Evolutionary conservation across 2,329 filamentous ascomycete genomes (phyloP).

Genomic region (Talaromyces pinophilus): DNA sequence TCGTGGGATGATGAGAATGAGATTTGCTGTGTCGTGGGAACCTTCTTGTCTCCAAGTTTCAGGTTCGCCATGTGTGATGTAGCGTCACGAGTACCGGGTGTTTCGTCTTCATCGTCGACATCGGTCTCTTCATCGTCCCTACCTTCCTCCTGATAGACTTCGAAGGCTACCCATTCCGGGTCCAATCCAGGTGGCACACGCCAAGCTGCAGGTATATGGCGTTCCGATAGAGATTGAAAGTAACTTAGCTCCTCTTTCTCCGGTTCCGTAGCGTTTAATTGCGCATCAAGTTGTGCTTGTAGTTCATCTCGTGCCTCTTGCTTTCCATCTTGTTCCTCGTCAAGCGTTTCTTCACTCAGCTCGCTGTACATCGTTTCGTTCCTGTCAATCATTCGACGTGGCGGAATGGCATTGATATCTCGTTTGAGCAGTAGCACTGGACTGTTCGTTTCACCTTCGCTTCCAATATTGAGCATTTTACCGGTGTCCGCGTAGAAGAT

Average conservation of each 20-base stretch:
- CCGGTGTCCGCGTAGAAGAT: conserved; percentile 93
- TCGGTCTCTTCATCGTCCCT: conserved; percentile 54
- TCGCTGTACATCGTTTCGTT: conserved; percentile 42
- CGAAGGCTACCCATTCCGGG: conserved; percentile 86
- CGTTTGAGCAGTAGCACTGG: conserved; percentile 74
- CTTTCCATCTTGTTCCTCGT: conserved; percentile 36
- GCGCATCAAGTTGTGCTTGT: conserved; percentile 42
- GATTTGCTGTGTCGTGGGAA: conserved; percentile 21
- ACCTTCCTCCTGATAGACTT: conserved; percentile 71
- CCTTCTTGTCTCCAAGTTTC: conserved; percentile 36
- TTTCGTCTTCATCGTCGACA: conserved; percentile 32
- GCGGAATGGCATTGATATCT: conserved; percentile 64
- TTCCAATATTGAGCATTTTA: conserved; percentile 80
- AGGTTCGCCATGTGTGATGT: conserved; percentile 53
- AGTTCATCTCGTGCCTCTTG: conserved; percentile 37
- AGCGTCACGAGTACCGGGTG: conserved; percentile 33
- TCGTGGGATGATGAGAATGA: conserved; percentile 32
- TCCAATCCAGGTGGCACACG: conserved; percentile 73
- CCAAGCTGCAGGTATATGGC: conserved; percentile 51
- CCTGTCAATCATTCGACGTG: conserved; percentile 59
- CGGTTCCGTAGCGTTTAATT: conserved; percentile 32
- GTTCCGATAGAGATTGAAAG: conserved; percentile 31
- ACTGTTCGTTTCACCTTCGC: conserved; percentile 67
- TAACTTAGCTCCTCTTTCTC: conserved; percentile 24
- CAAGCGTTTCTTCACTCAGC: conserved; percentile 31